These are phyloP conservation scores for Colletotrichum tamarilloi DNA, from an alignment of 2,329 filamentous ascomycete species.

Conservation along the genomic window DNA sequence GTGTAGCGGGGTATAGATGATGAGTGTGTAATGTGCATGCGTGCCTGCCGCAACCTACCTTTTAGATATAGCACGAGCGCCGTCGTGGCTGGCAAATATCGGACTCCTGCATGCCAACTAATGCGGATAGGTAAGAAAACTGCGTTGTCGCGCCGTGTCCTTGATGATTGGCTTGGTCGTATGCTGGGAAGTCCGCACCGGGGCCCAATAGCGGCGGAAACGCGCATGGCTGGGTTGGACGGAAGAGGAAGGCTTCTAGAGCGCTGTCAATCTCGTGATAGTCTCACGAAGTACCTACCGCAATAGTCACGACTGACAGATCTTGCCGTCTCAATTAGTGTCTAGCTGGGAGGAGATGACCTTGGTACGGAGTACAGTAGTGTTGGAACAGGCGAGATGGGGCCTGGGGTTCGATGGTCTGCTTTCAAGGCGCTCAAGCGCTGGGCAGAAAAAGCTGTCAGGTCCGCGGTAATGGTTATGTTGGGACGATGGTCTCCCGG, in stretches of 20 bases:
- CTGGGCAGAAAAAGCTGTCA: neutral
- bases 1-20: neutral
- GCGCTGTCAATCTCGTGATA: neutral
- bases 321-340: neutral
- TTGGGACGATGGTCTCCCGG: neutral
- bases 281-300: too few species aligned
- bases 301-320: too few species aligned
- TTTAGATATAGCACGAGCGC: too few species aligned
- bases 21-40: neutral
- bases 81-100: neutral
- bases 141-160: neutral
- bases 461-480: neutral
- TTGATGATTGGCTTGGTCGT: neutral
- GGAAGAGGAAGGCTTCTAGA: slow-evolving; percentile 29
- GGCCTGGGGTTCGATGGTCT: neutral
- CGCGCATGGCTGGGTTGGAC: neutral
- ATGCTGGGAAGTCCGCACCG: neutral
- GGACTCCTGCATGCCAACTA: neutral
- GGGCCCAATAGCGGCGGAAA: too few species aligned
- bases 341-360: too few species aligned
- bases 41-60: neutral
- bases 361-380: neutral
- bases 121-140: neutral
- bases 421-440: neutral
- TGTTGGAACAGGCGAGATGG: neutral